phyloP scores from a whole-genome alignment of 2,329 filamentous ascomycete species.

The Orbilia brochopaga region DNA sequence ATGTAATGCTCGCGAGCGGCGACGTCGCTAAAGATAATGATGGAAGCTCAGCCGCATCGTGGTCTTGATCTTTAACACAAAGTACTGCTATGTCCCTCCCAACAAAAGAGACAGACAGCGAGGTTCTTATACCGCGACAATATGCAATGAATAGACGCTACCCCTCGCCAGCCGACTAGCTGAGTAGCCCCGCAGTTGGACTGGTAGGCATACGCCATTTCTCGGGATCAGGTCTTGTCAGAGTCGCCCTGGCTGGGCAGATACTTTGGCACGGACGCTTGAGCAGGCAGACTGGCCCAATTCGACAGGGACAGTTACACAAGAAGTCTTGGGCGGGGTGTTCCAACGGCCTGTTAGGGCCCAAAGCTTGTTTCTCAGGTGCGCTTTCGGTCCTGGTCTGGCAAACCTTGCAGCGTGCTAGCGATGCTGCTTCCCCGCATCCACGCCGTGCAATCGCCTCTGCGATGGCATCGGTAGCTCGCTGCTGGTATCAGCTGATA shows the following conservation, averaged over 20 bases:
- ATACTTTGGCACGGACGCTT: too few species aligned
- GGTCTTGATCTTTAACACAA: not conserved
- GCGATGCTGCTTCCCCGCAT: not conserved
- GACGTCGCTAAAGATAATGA: too few species aligned
- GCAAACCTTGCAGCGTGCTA: not conserved
- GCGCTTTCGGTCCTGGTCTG: constrained; percentile 1
- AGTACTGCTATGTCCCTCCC: not conserved
- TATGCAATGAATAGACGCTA: not conserved
- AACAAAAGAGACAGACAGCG: not conserved
- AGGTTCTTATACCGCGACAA: not conserved
- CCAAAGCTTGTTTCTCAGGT: constrained; percentile 8
- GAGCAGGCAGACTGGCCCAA: not conserved
- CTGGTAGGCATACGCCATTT: not conserved
- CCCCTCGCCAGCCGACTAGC: not conserved
- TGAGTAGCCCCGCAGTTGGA: not conserved
- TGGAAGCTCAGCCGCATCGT: not conserved
- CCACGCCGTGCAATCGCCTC: not conserved
- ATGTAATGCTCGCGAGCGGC: too few species aligned
- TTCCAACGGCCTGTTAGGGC: not conserved
- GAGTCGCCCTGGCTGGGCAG: too few species aligned
- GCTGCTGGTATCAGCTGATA: too few species aligned
- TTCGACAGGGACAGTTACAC: constrained; percentile 2
- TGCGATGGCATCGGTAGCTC: not conserved
- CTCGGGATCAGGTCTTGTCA: constrained; percentile 1
- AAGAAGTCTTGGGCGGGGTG: constrained; percentile 3